phyloP scores from a whole-genome alignment of 116 monocot species.

The Iris pallida region DNA sequence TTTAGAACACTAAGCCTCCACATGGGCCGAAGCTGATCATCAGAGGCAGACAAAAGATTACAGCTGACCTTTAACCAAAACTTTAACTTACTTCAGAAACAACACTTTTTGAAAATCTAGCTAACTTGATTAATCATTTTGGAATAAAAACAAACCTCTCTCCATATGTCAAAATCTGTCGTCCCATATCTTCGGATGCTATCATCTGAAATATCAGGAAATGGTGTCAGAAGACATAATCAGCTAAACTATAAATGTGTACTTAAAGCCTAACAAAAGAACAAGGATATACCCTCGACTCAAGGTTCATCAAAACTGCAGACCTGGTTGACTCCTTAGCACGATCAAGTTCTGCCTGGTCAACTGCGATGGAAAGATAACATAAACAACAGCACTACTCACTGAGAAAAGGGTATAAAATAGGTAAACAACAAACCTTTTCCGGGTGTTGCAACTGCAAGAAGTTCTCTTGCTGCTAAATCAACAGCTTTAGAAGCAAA shows the following conservation, averaged over 20 bases:
- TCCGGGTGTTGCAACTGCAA: slow-evolving; percentile 77
- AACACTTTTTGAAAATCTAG: neutral
- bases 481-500: slow-evolving; percentile 87
- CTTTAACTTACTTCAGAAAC: neutral
- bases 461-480: slow-evolving; percentile 75
- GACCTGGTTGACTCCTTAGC: slow-evolving; percentile 80
- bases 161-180: slow-evolving; percentile 95
- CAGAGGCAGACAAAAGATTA: no score
- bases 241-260: neutral
- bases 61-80: no score
- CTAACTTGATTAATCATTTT: neutral
- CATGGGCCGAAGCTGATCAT: no score
- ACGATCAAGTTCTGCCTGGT: slow-evolving; percentile 82
- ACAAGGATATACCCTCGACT: slow-evolving; percentile 65
- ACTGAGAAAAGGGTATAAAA: neutral
- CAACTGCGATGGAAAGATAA: slow-evolving; percentile 42
- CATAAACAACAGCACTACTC: neutral
- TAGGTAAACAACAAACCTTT: slow-evolving; percentile 46
- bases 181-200: slow-evolving; percentile 83
- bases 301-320: slow-evolving; percentile 89
- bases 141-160: slow-evolving; percentile 48
- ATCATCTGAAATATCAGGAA: slow-evolving; percentile 43
- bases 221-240: neutral
- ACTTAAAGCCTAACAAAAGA: neutral
- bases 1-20: no score